A percentile compares a stretch with the other conserved stretches of the same genome.
phyloP scores from a whole-genome alignment of 495 filamentous ascomycete genomes.

The Aspergillus asperescens region DNA sequence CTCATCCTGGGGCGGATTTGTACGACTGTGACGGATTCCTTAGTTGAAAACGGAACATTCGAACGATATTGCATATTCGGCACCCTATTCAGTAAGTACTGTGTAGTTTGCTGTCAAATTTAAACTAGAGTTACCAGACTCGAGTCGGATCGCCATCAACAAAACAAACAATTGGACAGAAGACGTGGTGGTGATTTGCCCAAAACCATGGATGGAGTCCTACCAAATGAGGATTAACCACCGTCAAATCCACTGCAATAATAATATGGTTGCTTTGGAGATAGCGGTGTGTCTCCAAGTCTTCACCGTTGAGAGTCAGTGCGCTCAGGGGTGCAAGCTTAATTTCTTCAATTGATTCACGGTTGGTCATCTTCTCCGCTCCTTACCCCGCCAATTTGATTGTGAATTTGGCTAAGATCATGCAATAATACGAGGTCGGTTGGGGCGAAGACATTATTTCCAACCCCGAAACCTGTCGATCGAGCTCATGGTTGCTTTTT shows the following conservation, averaged over 20 bases:
- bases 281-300: neutral
- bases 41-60: too few species aligned
- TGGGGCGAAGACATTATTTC: neutral
- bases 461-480: neutral
- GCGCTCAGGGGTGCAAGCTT: slow-evolving; percentile 1
- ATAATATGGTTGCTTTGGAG: neutral
- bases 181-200: neutral
- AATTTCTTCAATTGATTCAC: neutral
- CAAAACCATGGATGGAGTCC: slow-evolving; percentile 1
- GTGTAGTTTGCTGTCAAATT: too few species aligned
- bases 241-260: neutral
- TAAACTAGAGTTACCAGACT: too few species aligned
- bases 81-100: neutral
- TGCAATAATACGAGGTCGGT: slow-evolving; percentile 1
- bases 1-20: neutral
- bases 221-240: slow-evolving; percentile 5
- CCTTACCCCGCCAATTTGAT: neutral
- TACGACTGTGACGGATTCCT: neutral
- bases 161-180: neutral
- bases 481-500: neutral
- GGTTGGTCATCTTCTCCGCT: neutral
- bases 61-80: neutral
- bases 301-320: neutral
- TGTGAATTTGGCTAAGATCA: neutral
- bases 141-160: too few species aligned